These are phyloP conservation scores for Panicum miliaceum DNA, from an alignment of 176 grass and related monocot species.

Conservation along the genomic window DNA sequence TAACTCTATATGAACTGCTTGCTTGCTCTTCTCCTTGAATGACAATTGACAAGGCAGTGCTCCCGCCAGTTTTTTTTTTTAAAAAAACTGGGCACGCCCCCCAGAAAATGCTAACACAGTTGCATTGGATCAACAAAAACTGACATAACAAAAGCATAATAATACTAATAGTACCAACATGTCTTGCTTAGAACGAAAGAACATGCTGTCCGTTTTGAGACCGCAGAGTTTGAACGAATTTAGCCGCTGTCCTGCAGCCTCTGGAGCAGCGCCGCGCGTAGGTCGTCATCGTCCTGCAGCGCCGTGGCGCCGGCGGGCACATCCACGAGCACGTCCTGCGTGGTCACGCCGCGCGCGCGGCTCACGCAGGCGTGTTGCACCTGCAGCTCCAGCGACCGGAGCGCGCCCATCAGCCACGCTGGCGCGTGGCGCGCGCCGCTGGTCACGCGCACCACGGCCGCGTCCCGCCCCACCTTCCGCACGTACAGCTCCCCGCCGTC, in stretches of 20 bases:
- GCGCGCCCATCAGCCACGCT: slow-evolving; percentile 62
- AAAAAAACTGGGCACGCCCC: no score
- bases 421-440: slow-evolving; percentile 43
- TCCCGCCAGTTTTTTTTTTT: no score
- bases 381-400: slow-evolving; percentile 53
- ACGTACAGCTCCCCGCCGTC: slow-evolving; percentile 32
- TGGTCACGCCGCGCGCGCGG: slow-evolving; percentile 50
- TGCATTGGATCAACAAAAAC: no score
- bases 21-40: no score
- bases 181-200: no score
- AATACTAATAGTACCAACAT: no score
- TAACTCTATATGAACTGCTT: no score
- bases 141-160: no score
- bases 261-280: slow-evolving; percentile 53
- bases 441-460: slow-evolving; percentile 43
- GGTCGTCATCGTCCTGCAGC: slow-evolving; percentile 40
- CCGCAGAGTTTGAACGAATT: no score
- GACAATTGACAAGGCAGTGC: no score
- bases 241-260: slow-evolving; percentile 38
- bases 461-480: slow-evolving; percentile 44
- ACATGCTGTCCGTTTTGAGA: no score
- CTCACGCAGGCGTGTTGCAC: slow-evolving; percentile 64
- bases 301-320: slow-evolving; percentile 26
- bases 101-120: no score
- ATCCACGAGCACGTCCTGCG: slow-evolving; percentile 64